These are phyloP conservation scores for Aspergillus novofumigatus DNA, from an alignment of 2,329 filamentous ascomycete genomes.

Conservation along the genomic window DNA sequence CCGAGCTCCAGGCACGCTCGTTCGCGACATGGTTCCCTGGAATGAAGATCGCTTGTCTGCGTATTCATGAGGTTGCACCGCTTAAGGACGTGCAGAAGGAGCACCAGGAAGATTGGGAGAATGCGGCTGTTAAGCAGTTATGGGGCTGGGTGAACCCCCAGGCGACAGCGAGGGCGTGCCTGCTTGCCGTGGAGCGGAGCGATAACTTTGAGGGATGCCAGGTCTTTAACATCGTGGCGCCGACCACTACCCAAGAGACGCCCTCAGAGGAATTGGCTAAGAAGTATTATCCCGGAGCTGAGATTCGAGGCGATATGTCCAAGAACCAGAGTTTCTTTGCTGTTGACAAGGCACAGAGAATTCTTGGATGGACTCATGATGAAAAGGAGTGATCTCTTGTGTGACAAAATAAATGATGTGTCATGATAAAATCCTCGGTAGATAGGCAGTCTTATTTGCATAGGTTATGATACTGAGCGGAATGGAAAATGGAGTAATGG, in stretches of 20 bases:
- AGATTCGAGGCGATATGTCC: slow-evolving; percentile 20
- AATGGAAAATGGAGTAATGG: too few species aligned
- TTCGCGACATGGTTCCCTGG: slow-evolving; percentile 37
- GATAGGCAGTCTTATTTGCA: too few species aligned
- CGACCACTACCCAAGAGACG: slow-evolving; percentile 24
- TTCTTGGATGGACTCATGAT: slow-evolving; percentile 27
- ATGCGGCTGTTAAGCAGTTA: slow-evolving; percentile 31
- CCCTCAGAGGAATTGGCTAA: slow-evolving; percentile 20
- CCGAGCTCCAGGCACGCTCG: slow-evolving; percentile 30
- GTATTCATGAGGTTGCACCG: slow-evolving; percentile 36
- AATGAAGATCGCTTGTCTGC: slow-evolving; percentile 35
- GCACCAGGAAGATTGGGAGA: slow-evolving; percentile 32
- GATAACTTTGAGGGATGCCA: slow-evolving; percentile 30
- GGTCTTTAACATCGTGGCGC: slow-evolving; percentile 35
- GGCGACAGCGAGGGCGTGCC: slow-evolving; percentile 34
- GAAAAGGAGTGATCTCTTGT: slow-evolving; percentile 18
- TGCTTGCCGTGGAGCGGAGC: slow-evolving; percentile 30
- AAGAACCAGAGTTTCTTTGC: slow-evolving; percentile 22
- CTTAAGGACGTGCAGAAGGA: slow-evolving; percentile 27
- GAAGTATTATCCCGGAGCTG: slow-evolving; percentile 22
- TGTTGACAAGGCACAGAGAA: slow-evolving; percentile 8
- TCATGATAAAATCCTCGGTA: too few species aligned
- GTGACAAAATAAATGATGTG: not conserved
- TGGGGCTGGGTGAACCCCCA: slow-evolving; percentile 36
- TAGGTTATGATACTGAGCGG: too few species aligned